Conservation (phyloP, 202 grass and related monocot genomes). For the Elaeis oleifera region DNA sequence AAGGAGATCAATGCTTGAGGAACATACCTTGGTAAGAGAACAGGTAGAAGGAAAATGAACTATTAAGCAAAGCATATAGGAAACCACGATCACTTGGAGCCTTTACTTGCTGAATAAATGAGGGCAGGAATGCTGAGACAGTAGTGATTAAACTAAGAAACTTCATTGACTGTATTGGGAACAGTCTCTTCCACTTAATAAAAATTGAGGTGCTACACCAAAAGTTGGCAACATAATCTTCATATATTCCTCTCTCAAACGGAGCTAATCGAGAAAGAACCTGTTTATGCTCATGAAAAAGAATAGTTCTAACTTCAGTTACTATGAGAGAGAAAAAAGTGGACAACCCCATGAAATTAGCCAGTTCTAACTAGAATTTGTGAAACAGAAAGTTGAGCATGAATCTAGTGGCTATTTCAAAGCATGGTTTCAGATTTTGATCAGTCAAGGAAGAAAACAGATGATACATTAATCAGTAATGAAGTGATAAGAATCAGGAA, state of each 20-base stretch:
- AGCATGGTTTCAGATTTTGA: no score
- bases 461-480: no score
- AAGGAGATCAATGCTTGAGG: neutral
- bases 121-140: slow-evolving; percentile 71
- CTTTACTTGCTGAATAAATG: slow-evolving; percentile 81
- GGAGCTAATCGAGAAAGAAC: slow-evolving; percentile 75
- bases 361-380: no score
- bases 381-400: no score
- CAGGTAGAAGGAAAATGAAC: slow-evolving; percentile 80
- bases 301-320: slow-evolving; percentile 15
- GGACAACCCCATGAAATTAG: no score
- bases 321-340: neutral
- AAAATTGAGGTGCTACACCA: slow-evolving; percentile 90
- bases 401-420: no score
- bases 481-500: no score
- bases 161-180: slow-evolving; percentile 53
- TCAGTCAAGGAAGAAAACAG: no score
- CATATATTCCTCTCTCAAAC: slow-evolving; percentile 89
- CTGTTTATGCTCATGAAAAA: slow-evolving; percentile 30
- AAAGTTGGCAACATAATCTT: slow-evolving; percentile 98
- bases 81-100: slow-evolving; percentile 78
- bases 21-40: slow-evolving; percentile 92
- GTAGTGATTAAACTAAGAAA: slow-evolving; percentile 62
- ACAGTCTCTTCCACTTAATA: slow-evolving; percentile 90
- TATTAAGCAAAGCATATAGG: slow-evolving; percentile 72